These are phyloP conservation scores for Apium graveolens DNA, from an alignment of 129 eudicot genomes.

Conservation along the genomic window DNA sequence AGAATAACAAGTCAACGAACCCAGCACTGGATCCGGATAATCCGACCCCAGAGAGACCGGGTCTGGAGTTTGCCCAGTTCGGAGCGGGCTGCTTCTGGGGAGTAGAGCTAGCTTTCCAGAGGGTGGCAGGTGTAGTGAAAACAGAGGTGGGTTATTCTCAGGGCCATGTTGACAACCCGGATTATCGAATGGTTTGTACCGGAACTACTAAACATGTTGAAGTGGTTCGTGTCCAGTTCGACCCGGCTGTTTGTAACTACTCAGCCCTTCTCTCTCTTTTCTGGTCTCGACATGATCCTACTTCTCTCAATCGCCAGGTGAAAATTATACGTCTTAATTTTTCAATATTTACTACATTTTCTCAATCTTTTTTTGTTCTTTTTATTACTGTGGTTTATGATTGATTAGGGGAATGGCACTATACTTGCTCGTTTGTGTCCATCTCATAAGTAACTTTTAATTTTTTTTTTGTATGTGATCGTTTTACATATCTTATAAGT, in stretches of 20 bases:
- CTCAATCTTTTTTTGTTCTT: not conserved
- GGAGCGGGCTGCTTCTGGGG: constrained; percentile 96
- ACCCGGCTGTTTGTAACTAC: constrained; percentile 71
- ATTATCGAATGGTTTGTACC: constrained; percentile 56
- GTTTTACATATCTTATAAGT: too few relatives aligned
- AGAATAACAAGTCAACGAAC: constrained; percentile 24
- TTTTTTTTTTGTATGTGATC: too few relatives aligned
- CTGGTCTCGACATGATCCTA: constrained; percentile 92
- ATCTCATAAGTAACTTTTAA: too few relatives aligned
- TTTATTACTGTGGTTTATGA: not conserved
- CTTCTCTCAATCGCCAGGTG: constrained; percentile 94
- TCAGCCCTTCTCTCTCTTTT: constrained; percentile 53
- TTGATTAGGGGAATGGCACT: not conserved
- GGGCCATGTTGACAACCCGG: constrained; percentile 66
- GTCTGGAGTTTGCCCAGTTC: constrained; percentile 62
- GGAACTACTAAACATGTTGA: constrained; percentile 75
- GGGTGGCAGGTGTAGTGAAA: constrained; percentile 58
- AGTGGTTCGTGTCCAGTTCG: constrained; percentile 77
- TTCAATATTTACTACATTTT: not conserved
- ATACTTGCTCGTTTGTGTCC: too few relatives aligned
- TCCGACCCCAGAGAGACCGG: constrained; percentile 43
- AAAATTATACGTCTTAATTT: not conserved
- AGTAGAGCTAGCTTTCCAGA: constrained; percentile 74
- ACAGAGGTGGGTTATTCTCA: constrained; percentile 92
- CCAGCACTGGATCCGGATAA: constrained; percentile 58